Conservation (phyloP, 192 early-diverging fungal species). For the Podila verticillata region DNA sequence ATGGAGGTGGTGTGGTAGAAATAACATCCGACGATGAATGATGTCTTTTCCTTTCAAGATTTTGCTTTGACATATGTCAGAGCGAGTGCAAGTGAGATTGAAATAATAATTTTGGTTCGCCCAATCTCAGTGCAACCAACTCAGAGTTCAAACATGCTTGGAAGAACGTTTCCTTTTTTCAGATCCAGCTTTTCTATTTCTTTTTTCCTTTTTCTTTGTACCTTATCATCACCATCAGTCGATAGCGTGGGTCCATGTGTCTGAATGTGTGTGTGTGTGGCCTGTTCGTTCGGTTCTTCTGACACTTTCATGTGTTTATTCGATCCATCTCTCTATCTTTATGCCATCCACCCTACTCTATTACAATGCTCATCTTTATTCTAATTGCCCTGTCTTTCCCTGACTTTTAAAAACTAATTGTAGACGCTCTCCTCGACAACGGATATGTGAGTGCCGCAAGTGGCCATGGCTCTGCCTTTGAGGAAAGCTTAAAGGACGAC, state of each 20-base stretch:
- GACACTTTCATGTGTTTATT: not conserved
- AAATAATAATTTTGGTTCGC: not conserved
- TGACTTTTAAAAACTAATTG: not conserved
- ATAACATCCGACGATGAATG: no score
- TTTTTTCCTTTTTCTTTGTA: not conserved
- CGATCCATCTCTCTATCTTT: not conserved
- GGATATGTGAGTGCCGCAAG: slow-evolving; percentile 78
- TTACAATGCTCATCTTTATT: no score
- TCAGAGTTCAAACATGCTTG: no score
- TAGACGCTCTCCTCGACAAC: slow-evolving; percentile 51
- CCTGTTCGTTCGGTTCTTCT: no score
- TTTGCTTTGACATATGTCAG: slow-evolving; percentile 46
- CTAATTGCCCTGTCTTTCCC: not conserved
- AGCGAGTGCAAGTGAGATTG: not conserved
- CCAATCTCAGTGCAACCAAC: not conserved
- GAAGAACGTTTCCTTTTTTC: slow-evolving; percentile 12
- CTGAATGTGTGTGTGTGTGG: no score
- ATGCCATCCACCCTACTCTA: not conserved
- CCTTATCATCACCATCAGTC: no score
- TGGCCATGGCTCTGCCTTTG: slow-evolving; percentile 67
- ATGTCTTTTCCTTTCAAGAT: no score
- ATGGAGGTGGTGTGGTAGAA: no score
- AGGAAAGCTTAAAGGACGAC: slow-evolving; percentile 44
- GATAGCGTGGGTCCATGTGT: no score
- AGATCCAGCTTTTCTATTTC: slow-evolving; percentile 26